Conservation (phyloP, 2,329 filamentous ascomycete species). For the Diaporthe ampelina region DNA sequence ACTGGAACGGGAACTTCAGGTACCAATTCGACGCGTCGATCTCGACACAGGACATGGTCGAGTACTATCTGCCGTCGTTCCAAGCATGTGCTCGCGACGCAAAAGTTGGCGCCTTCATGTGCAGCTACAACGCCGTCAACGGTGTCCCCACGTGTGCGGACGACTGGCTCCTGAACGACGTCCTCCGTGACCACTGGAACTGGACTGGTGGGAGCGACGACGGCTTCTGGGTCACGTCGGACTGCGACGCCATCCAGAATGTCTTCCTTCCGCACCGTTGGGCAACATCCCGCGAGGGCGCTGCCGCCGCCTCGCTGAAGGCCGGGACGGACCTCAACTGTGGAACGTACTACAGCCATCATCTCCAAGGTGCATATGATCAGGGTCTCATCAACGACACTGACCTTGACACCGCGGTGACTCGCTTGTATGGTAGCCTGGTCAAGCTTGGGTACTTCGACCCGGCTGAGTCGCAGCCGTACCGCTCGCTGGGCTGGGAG, state of each 20-base stretch:
- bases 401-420: constrained; percentile 63
- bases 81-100: constrained; percentile 72
- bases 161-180: constrained; percentile 70
- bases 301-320: constrained; percentile 61
- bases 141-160: constrained; percentile 75
- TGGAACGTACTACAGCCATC: constrained; percentile 46
- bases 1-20: constrained; percentile 44
- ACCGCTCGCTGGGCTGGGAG: constrained; percentile 65
- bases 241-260: constrained; percentile 75
- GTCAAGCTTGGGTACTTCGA: constrained; percentile 72
- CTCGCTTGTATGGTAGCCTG: constrained; percentile 67
- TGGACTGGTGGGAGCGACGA: constrained; percentile 58
- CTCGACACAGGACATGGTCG: constrained; percentile 71
- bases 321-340: constrained; percentile 69
- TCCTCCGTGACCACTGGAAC: constrained; percentile 74
- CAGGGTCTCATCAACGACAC: constrained; percentile 58
- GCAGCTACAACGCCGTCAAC: constrained; percentile 74
- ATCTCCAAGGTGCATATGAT: constrained; percentile 45
- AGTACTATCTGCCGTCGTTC: constrained; percentile 78
- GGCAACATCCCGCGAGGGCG: constrained; percentile 55
- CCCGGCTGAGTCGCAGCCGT: constrained; percentile 57
- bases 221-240: constrained; percentile 68
- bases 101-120: constrained; percentile 71
- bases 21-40: constrained; percentile 48
- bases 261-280: constrained; percentile 57